A percentile compares a stretch with the other conserved stretches of the same genome.
Evolutionary conservation across 306 rosid species (phyloP).

Genomic region (Calophaca sinica): DNA sequence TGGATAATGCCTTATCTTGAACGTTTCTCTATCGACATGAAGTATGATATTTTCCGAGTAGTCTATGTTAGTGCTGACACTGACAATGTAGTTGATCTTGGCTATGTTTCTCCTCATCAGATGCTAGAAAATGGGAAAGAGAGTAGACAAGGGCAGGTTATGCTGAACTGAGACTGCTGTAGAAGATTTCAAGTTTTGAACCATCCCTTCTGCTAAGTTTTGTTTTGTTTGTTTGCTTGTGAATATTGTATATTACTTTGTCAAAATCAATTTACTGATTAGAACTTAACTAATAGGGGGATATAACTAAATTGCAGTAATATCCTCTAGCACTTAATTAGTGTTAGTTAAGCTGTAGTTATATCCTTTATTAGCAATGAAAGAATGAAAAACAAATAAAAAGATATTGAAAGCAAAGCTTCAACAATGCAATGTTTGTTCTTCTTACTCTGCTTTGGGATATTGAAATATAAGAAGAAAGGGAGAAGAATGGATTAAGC

Average conservation of each 20-base stretch:
- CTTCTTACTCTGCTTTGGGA: neutral
- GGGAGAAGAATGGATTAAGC: too few species aligned
- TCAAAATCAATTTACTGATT: neutral
- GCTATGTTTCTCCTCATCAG: constrained; percentile 46
- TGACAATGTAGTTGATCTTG: constrained; percentile 49
- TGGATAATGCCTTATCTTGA: constrained; percentile 73
- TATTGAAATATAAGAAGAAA: too few species aligned
- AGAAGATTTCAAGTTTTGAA: constrained; percentile 18
- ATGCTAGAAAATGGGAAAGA: constrained; percentile 57
- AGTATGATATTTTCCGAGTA: constrained; percentile 78
- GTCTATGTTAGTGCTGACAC: constrained; percentile 63
- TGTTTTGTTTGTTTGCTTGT: neutral
- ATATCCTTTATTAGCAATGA: too few species aligned
- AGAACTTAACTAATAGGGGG: too few species aligned
- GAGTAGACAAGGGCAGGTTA: constrained; percentile 54
- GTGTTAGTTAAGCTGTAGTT: too few species aligned
- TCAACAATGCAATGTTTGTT: neutral
- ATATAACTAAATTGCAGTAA: too few species aligned
- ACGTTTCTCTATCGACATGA: constrained; percentile 58
- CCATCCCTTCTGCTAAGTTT: neutral
- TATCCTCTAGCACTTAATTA: too few species aligned
- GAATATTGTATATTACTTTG: neutral
- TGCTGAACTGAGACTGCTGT: constrained; percentile 46
- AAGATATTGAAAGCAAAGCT: too few species aligned
- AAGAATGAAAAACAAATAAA: too few species aligned